phyloP scores from a whole-genome alignment of 2,329 filamentous ascomycete species.

The Colletotrichum magnum region DNA sequence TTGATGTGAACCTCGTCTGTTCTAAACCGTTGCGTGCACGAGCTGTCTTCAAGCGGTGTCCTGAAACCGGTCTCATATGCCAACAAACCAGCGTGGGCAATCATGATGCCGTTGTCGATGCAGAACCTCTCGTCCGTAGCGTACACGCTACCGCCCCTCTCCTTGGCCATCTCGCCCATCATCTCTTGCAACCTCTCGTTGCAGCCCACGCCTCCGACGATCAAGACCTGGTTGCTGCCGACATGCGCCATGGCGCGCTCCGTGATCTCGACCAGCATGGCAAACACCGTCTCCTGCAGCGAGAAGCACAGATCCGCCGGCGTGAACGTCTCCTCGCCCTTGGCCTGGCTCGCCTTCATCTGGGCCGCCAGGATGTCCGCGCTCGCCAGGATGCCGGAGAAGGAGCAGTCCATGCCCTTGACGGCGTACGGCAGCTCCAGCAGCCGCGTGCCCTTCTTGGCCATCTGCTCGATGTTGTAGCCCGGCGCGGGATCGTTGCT shows the following conservation, averaged over 20 bases:
- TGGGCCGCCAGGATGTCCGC: conserved; percentile 85
- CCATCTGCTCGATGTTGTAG: conserved; percentile 97
- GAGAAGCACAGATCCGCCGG: conserved; percentile 92
- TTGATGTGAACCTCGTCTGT: conserved; percentile 86
- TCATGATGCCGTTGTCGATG: conserved; percentile 99
- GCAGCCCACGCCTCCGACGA: conserved; percentile 95
- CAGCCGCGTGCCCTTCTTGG: conserved; percentile 78
- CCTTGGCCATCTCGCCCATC: conserved; percentile 96
- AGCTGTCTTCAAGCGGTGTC: conserved; percentile 84
- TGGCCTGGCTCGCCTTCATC: conserved; percentile 66
- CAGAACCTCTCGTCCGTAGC: conserved; percentile 98
- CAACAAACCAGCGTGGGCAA: conserved; percentile 92
- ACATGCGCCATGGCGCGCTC: conserved; percentile 99
- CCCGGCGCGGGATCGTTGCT: conserved; percentile 96
- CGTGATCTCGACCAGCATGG: conserved; percentile 98
- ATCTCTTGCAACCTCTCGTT: conserved; percentile 96
- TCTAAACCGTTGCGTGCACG: conserved; percentile 86
- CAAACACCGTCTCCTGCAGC: conserved; percentile 93
- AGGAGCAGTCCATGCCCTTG: conserved; percentile 99
- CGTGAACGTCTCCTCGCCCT: conserved; percentile 73
- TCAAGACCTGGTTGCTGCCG: conserved; percentile 88
- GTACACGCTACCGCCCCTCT: conserved; percentile 90
- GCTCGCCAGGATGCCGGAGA: conserved; percentile 89
- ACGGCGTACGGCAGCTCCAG: conserved; percentile 95
- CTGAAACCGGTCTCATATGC: conserved; percentile 86